These are phyloP conservation scores for Colletotrichum gloeosporioides DNA, from an alignment of 2,329 filamentous ascomycete genomes.

Conservation along the genomic window DNA sequence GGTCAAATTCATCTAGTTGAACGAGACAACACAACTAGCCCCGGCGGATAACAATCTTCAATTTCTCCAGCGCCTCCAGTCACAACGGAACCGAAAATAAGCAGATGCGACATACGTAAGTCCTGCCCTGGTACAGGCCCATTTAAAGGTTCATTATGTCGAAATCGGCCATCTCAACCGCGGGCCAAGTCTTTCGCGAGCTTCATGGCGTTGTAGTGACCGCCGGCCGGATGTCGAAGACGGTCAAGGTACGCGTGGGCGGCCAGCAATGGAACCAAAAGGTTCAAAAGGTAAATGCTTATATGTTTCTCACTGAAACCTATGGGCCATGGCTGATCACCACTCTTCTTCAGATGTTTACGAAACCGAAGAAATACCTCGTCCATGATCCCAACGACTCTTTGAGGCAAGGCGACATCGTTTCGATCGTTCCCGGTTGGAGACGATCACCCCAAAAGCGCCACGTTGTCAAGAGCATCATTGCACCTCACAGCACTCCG, in stretches of 20 bases:
- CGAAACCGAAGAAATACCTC: conserved; percentile 67
- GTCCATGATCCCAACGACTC: conserved; percentile 82
- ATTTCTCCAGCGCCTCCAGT: background rate
- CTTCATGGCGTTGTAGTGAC: conserved; percentile 76
- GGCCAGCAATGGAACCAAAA: conserved; percentile 70
- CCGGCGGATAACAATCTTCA: background rate
- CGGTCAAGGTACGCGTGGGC: conserved; percentile 78
- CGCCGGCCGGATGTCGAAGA: conserved; percentile 78
- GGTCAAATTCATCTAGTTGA: background rate
- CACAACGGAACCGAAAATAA: background rate
- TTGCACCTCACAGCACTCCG: conserved; percentile 70
- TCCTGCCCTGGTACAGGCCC: background rate
- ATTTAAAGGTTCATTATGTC: conserved; percentile 35
- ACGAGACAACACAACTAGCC: background rate
- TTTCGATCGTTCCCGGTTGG: conserved; percentile 72
- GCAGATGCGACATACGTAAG: background rate
- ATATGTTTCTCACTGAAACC: background rate
- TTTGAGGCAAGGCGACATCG: conserved; percentile 75
- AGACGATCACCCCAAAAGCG: conserved; percentile 70
- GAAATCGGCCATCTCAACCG: conserved; percentile 35
- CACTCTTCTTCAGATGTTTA: conserved; percentile 62
- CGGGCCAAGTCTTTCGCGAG: conserved; percentile 53
- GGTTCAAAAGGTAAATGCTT: conserved; percentile 20
- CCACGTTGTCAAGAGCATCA: conserved; percentile 77
- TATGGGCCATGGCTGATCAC: background rate